Base-by-base conservation (phyloP, 345 rosid species). In the Psidium guajava region DNA sequence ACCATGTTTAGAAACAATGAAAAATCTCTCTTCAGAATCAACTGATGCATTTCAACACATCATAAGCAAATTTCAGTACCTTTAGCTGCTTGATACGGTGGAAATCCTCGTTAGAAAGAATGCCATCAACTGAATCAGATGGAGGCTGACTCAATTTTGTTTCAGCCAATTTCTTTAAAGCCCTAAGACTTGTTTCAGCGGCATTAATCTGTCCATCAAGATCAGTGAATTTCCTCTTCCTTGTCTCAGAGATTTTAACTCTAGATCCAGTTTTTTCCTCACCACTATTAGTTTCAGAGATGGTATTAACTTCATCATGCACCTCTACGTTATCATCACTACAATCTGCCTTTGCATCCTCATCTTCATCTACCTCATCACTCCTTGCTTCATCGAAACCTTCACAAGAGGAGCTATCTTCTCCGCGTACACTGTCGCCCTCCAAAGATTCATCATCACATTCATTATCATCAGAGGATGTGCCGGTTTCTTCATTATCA, bases 81-180 rank as follows among this genome's bases (percentile, higher is more conserved):
- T 92, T 92, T 84, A 93, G 93, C 86, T 95, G 91, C 93, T 95
- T 96, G 87, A 96, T 97, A 90, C 88, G 96, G 83, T 80, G 92
- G 88, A 97, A 97, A 88, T 97, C 99, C 86, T 94, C 99, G 82
- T 96, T 95, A 42, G 98, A 97, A 85, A 96, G 98, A 90, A 97
- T 91, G 77, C 96, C 98, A 86, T 96, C 98, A 32, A 64, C 89
- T 81, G 64, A 86, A 77, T 92, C 92, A 73, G 88, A 88, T 8
- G 91, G 84, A 11, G 87, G 84, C 49, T 47, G 21, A 5, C 90
- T 89, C 64, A 82, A 84, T 88, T 92, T 94, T 56, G 89, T 90
- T 88, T 90, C 95, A 53, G 98, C 96, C 58, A 94, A 91, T 89
- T 90, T 95, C 92, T 97, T 97, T 27, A 97, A 88, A 73, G 98